Percentiles rank a stretch among this genome's conserved stretches.
phyloP scores from a whole-genome alignment of 2,329 filamentous ascomycete genomes.

The Trichoderma aggressivum region DNA sequence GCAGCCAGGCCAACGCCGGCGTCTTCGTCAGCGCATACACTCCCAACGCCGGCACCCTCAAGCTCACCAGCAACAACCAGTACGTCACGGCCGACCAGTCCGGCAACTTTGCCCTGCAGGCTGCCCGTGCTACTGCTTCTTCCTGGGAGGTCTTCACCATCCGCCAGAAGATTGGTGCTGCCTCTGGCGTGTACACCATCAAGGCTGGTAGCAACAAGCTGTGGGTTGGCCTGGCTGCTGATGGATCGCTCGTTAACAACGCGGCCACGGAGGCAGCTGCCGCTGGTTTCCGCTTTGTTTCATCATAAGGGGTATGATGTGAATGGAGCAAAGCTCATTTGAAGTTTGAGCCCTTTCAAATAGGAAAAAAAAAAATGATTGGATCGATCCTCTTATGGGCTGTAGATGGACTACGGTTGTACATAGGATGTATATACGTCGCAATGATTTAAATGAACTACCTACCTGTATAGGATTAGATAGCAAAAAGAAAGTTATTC shows the following conservation, averaged over 20 bases:
- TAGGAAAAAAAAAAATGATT: neutral
- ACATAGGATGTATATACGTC: conserved; percentile 1
- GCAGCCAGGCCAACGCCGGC: conserved; percentile 15
- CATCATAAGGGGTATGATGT: neutral
- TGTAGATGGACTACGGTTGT: neutral
- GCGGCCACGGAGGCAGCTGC: conserved; percentile 20
- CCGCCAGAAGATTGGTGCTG: conserved; percentile 24
- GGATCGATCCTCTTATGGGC: neutral
- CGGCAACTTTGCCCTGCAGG: conserved; percentile 21
- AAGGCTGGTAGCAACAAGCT: conserved; percentile 25
- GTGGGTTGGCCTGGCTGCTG: conserved; percentile 22
- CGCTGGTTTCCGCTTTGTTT: conserved; percentile 20
- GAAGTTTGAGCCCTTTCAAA: neutral
- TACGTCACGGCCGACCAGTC: conserved; percentile 25
- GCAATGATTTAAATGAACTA: neutral
- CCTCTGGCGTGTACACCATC: conserved; percentile 24
- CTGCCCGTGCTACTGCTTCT: conserved; percentile 20
- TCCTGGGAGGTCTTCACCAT: conserved; percentile 25
- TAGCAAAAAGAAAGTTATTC: neutral
- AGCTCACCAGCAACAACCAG: conserved; percentile 18
- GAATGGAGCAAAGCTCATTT: neutral
- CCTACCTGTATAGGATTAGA: neutral
- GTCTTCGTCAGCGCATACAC: conserved; percentile 24
- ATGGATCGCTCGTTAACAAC: conserved; percentile 25
- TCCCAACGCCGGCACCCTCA: conserved; percentile 23